Base-by-base conservation (phyloP, 2,329 filamentous ascomycete species). In the Cytospora chrysosperma region DNA sequence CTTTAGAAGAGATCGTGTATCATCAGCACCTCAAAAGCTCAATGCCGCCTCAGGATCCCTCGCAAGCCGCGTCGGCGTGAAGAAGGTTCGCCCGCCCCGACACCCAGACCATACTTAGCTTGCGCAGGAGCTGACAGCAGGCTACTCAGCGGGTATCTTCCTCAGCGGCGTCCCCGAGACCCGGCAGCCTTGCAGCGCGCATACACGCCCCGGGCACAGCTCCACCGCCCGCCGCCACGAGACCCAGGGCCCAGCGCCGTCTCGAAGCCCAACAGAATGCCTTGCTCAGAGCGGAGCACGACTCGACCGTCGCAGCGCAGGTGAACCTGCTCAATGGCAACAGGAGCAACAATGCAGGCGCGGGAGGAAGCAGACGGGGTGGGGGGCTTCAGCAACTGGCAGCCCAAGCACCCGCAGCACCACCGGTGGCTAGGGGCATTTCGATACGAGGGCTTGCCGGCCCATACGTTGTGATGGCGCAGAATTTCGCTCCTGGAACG, bases 401-500 rank as follows among this genome's bases (percentile, higher is more conserved):
- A 73, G 70, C 66, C 70, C 75, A 56, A 68, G 74, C 65, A 74
- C 73, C 58, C 73, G 70, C 60, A 71, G 70, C 60, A 71, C 72
- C 21, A 67, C 75, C 62, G 67, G 72, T 52, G 68, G 75, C 37
- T 72, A 72, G 65, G 1, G 87, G 88, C 24, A 83, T 94, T 53
- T 87, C 83, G 40, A 93, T 95, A 68, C 82, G 86, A 59, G 91
- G 91, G n/a, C 78, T 89, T 10, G 88, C 88, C 0, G 88, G 90
- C 0, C 90, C 90, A 1, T 91, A 85, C 69, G 83, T 85, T 21
- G 84, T 95, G 27, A 84, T 92, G 73, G 90, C 89, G 3, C 88
- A 91, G 75, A 95, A 95, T 79, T 92, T 95, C 73, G 91, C 91
- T 15, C 86, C 86, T 2, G 91, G 91, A 43, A 95, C 91, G 0